Evolutionary conservation across 495 filamentous ascomycete species (phyloP).

Genomic region (Trypethelium eluteriae): DNA sequence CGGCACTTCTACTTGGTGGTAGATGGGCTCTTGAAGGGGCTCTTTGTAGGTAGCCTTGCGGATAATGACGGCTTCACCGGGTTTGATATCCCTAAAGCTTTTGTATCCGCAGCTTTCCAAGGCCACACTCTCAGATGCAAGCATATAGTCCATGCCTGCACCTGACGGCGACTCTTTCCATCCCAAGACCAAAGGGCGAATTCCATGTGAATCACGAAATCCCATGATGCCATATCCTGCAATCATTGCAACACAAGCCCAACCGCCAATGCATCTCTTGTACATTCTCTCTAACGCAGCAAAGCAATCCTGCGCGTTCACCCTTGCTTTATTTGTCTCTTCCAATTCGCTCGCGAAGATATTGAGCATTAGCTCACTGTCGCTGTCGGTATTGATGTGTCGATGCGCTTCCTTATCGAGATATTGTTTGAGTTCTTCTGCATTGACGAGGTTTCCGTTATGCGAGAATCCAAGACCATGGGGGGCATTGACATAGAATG

Average conservation of each 20-base stretch:
- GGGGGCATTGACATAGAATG: conserved; percentile 89
- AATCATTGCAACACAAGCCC: conserved; percentile 85
- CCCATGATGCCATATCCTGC: conserved; percentile 83
- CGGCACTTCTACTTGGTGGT: conserved; percentile 65
- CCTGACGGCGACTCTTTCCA: conserved; percentile 50
- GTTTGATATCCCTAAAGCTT: conserved; percentile 74
- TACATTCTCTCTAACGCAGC: conserved; percentile 68
- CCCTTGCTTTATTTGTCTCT: conserved; percentile 91
- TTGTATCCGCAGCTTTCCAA: conserved; percentile 78
- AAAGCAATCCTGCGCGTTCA: conserved; percentile 87
- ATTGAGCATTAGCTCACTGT: conserved; percentile 92
- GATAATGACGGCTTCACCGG: conserved; percentile 90
- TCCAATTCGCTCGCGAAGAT: conserved; percentile 90
- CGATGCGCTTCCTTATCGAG: conserved; percentile 84
- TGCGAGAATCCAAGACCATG: conserved; percentile 63
- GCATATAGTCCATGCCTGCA: conserved; percentile 85
- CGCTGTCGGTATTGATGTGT: conserved; percentile 94
- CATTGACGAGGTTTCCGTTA: conserved; percentile 95
- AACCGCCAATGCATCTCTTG: conserved; percentile 70
- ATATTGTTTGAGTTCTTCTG: conserved; percentile 65
- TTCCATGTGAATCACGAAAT: conserved; percentile 84
- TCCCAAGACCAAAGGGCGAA: conserved; percentile 81
- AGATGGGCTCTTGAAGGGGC: conserved; percentile 68
- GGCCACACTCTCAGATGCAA: conserved; percentile 94
- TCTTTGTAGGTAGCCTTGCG: conserved; percentile 30